Percentiles rank a stretch among this genome's conserved stretches.
These are phyloP conservation scores for Cucurbita moschata DNA, from an alignment of 306 rosid genomes.

Conservation along the genomic window DNA sequence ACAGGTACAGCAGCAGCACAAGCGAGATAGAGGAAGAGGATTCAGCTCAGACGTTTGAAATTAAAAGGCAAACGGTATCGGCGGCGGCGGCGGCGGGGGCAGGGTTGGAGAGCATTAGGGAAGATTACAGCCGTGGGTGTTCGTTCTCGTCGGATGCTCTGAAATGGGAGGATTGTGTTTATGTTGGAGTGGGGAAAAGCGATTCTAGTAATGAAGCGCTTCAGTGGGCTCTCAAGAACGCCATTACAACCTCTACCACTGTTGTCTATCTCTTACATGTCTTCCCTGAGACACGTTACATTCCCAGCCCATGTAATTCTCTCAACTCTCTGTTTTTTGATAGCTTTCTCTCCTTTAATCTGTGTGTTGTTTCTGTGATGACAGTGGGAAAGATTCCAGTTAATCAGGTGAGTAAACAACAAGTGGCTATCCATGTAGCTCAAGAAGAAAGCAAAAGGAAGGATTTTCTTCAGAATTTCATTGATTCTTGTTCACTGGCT, in stretches of 20 bases:
- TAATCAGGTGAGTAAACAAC: constrained; percentile 55
- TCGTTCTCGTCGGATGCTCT: neutral
- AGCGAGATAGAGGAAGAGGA: constrained; percentile 66
- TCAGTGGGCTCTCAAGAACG: constrained; percentile 42
- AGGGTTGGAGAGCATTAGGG: constrained; percentile 25
- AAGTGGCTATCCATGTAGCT: constrained; percentile 43
- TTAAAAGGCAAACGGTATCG: neutral
- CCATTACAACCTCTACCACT: constrained; percentile 26
- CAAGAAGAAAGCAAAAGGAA: constrained; percentile 61
- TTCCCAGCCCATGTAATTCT: constrained; percentile 61
- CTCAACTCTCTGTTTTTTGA: neutral
- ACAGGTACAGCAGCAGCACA: constrained; percentile 8
- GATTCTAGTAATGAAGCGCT: constrained; percentile 53
- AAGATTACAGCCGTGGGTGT: constrained; percentile 14
- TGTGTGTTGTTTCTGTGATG: constrained; percentile 7
- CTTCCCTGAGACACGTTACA: constrained; percentile 41
- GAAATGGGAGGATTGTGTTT: constrained; percentile 21
- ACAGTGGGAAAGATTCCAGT: constrained; percentile 74
- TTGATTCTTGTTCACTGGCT: constrained; percentile 42
- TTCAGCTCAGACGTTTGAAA: constrained; percentile 2
- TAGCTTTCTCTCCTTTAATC: neutral
- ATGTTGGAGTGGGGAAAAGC: constrained; percentile 30
- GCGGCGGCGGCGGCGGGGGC: constrained; percentile 2
- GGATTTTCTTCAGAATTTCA: constrained; percentile 46
- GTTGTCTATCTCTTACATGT: constrained; percentile 51